Conservation (phyloP, 2,329 filamentous ascomycete genomes). For the Rutstroemia sp. region DNA sequence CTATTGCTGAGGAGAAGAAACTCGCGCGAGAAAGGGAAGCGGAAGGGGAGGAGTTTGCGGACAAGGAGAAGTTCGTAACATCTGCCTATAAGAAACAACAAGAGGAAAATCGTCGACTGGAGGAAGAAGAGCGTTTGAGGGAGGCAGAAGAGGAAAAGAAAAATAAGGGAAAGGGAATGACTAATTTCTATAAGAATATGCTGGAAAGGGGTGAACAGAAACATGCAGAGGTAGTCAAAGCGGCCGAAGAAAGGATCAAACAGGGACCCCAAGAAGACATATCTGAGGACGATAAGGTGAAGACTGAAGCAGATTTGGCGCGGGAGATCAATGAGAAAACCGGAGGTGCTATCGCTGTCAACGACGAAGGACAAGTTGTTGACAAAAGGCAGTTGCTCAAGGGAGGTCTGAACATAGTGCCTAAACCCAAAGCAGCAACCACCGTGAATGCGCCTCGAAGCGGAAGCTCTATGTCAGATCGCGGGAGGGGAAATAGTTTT, state of each 20-base stretch:
- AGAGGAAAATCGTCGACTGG: constrained; percentile 61
- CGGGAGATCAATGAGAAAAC: constrained; percentile 56
- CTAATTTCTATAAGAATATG: constrained; percentile 69
- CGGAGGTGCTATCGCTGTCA: constrained; percentile 56
- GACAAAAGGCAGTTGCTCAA: constrained; percentile 75
- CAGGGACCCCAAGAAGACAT: constrained; percentile 33
- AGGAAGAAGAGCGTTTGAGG: constrained; percentile 61
- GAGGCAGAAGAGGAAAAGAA: constrained; percentile 60
- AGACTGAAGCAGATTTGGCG: constrained; percentile 56
- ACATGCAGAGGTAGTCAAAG: constrained; percentile 63
- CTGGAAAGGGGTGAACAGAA: constrained; percentile 63
- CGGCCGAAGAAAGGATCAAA: constrained; percentile 49
- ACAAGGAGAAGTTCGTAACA: constrained; percentile 82
- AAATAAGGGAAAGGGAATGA: constrained; percentile 64
- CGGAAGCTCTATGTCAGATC: constrained; percentile 17
- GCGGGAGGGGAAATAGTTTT: constrained; percentile 29
- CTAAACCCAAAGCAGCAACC: constrained; percentile 48
- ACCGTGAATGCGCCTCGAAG: constrained; percentile 12
- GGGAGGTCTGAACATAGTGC: constrained; percentile 66
- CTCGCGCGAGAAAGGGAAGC: constrained; percentile 69
- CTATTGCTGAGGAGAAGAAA: constrained; percentile 74
- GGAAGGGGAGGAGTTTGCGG: constrained; percentile 73
- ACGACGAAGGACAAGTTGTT: constrained; percentile 76
- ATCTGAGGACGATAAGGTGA: constrained; percentile 36
- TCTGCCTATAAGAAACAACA: constrained; percentile 77